Evolutionary conservation across 805 yeast species (phyloP), one percentile per base, ranked within the genome.

Genomic region (Tetrapisispora pingtungensis): DNA sequence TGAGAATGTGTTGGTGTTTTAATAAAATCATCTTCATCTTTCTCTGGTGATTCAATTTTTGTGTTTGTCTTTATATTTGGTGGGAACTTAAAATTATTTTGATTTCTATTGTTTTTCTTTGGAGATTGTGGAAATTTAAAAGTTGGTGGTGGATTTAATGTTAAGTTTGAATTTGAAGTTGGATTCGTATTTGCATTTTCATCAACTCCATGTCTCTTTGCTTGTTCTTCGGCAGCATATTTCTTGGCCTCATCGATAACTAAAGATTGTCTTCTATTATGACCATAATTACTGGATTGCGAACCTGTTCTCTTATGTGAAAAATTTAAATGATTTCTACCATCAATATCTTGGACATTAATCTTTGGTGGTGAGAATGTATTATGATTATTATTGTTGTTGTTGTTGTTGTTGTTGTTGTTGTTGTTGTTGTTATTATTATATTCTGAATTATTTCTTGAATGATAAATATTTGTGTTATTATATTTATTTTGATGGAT

Each of bases 171-270:
- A 22, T 22, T 20, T 35, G 17, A n/a, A 28, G n/a, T 8, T 22
- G 26, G 5, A 22, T 22, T 22, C 26, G 26, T 8, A 14, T 30
- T 34, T n/a, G 13, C 17, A 17, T 22, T 26, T 10, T 32, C 35
- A 10, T 53, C 52, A 19, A 51, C 52, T 2, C 50, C 46, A 10
- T 50, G 65, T 62, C 88, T 74, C 61, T 86, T 93, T 1, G 84
- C 81, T 59, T 81, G 87, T 34, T 80, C 89, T 52, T 80, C 80
- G 6, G 96, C 96, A 14, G 98, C 98, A 7, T 97, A 97, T 53
- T 81, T 81, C 55, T 85, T 88, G 10, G 97, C 98, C 65, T 90
- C 98, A 44, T 80, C 80, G 44, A 90, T 71, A 2, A 95, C 97
- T 48, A 90, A 69, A 0, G 97, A 88, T 62, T 93, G 97, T 62